Evolutionary conservation across 768 basidiomycete genomes (phyloP).

Genomic region (Amanita thiersii): DNA sequence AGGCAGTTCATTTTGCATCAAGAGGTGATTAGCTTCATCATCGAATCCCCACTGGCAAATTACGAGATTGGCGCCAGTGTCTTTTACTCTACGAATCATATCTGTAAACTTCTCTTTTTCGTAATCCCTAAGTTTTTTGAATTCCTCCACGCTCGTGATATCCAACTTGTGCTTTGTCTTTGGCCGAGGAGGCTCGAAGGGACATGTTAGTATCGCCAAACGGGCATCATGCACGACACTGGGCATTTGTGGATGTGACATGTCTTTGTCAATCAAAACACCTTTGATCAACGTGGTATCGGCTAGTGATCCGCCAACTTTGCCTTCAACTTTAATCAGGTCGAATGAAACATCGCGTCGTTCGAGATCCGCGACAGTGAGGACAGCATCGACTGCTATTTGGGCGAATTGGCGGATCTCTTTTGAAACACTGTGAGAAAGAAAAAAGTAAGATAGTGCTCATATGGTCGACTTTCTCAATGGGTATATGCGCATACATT

Average conservation of each 20-base stretch:
- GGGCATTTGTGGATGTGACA: constrained; percentile 99
- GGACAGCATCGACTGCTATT: constrained; percentile 96
- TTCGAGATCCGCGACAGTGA: constrained; percentile 91
- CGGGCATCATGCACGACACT: constrained; percentile 79
- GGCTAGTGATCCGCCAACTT: constrained; percentile 94
- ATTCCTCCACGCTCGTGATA: constrained; percentile 94
- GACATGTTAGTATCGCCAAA: constrained; percentile 95
- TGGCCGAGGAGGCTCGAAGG: constrained; percentile 97
- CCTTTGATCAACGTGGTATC: constrained; percentile 95
- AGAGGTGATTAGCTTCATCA: constrained; percentile 95
- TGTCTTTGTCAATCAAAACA: constrained; percentile 98
- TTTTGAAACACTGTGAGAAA: constrained; percentile 77
- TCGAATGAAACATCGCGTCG: constrained; percentile 95
- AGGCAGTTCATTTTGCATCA: constrained; percentile 97
- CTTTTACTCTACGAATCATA: constrained; percentile 96
- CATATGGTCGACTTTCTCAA: constrained; percentile 2
- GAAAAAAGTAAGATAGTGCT: neutral
- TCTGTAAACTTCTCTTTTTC: constrained; percentile 94
- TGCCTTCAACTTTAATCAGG: constrained; percentile 98
- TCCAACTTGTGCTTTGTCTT: constrained; percentile 99
- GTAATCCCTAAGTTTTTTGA: constrained; percentile 88
- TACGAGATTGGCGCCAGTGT: constrained; percentile 95
- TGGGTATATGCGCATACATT: constrained; percentile 57
- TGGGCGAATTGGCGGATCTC: constrained; percentile 92
- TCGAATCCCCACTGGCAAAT: constrained; percentile 99